Evolutionary conservation across 2,329 filamentous ascomycete species (phyloP), one percentile per base, ranked within the genome.

Genomic region (Trichoderma breve): DNA sequence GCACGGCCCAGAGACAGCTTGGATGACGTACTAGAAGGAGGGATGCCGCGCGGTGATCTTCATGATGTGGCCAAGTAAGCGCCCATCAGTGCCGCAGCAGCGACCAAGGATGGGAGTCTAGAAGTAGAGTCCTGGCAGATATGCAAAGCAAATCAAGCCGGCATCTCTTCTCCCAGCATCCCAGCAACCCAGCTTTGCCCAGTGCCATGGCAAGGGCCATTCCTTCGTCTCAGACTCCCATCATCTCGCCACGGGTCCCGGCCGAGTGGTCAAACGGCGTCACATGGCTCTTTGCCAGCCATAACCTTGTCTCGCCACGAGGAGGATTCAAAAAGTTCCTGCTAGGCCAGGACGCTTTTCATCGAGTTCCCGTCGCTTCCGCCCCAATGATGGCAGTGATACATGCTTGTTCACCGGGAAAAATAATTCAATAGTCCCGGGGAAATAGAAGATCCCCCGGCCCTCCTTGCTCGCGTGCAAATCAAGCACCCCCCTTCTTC

Each of bases 281-380:
- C 66, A 70, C 57, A 70, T 70, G 66, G 57, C 57, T 34, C 28
- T 53, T 5, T 60, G 47, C 21, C 43, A 60, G 53, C 47, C 51
- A 21, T 39, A n/a, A 11, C 66, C 57, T 36, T 62, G 36, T 53
- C 36, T 34, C 28, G 47, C 39, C 26, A 34, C 24, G 43, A 57
- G 15, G 43, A 57, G 9, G 39, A 24, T 4, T 53, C 30, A 11
- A 34, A 36, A 55, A 34, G 63, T 34, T 21, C 30, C 39, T 53
- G n/a, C 39, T 15, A 51, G 26, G 28, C 34, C 58, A 62, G 32
- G 58, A 15, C 32, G 18, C 12, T n/a, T n/a, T 67, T 43, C 26
- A 18, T 24, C 34, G 21, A 55, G 9, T 34, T 24, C 15, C 47
- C 28, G 55, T 60, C 28, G n/a, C 55, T 60, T 34, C 32, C 57